Conservation (phyloP, 2,329 filamentous ascomycete species). For the Fusarium pseudoanthophilum region DNA sequence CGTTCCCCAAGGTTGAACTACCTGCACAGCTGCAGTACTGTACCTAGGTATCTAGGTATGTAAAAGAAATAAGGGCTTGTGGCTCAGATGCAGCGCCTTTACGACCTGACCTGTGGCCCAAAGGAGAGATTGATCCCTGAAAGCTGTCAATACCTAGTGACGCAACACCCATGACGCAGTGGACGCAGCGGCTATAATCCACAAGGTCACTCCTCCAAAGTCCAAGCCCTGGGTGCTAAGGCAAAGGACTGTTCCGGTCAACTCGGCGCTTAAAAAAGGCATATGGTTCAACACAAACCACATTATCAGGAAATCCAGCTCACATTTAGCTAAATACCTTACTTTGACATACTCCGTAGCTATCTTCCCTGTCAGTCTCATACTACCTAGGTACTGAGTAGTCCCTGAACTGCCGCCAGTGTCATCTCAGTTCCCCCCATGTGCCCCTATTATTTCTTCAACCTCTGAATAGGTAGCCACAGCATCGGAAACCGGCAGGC, state of each 20-base stretch:
- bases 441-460: slow-evolving; percentile 21
- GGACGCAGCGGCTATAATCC: slow-evolving; percentile 21
- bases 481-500: slow-evolving; percentile 26
- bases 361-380: not conserved
- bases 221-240: not conserved
- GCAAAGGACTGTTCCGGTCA: not conserved
- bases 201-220: not conserved
- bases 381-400: not conserved
- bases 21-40: not conserved
- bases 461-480: slow-evolving; percentile 25
- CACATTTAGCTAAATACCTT: not conserved
- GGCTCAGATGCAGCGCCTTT: slow-evolving; percentile 3
- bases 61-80: not conserved
- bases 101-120: not conserved
- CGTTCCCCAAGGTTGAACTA: not conserved
- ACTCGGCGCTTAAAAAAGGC: not conserved
- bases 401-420: not conserved
- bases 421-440: not conserved
- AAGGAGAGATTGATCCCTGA: slow-evolving; percentile 31
- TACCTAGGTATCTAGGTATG: not conserved
- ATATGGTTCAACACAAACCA: not conserved
- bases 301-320: not conserved
- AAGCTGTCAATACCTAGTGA: slow-evolving; percentile 25
- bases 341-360: not conserved
- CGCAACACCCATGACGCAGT: slow-evolving; percentile 22